Evolutionary conservation across 495 filamentous ascomycete species (phyloP), one percentile per base, ranked within the genome.

Genomic region (Elaphomyces granulatus): DNA sequence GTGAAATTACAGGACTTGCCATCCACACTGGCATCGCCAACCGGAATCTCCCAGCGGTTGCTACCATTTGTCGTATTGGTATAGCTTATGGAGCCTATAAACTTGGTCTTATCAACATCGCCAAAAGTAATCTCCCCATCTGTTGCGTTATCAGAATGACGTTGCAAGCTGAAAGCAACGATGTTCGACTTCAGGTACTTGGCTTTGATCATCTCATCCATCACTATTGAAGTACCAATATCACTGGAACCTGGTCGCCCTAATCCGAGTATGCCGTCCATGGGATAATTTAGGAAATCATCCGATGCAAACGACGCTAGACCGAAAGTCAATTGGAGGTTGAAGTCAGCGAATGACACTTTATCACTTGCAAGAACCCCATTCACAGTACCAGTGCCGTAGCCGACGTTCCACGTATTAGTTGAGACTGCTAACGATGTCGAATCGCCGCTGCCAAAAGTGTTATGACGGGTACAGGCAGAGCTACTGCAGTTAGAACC

Each of bases 221-320:
- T 69, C 47, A 86, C 74, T 1, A 71, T 78, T 20, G 76, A 68
- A 7, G 66, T 65, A 8, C 57, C 55, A 47, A 64, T 64, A 4
- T 54, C 56, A 26, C 42, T 57, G 28, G 49, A 61, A 48, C 44
- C 59, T 37, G 57, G 61, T 47, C 59, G 75, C 6, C 77, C 77
- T n/a, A 92, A 59, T 4, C 82, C 85, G 4, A 92, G 57, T 36
- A 93, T 90, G n/a, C 85, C 85, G 51, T 93, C 85, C 46, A 90
- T 80, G 14, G 83, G 78, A 48, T 86, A 90, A 45, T 67, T 68
- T 20, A 58, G 44, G 55, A 94, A 88, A 35, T 85, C 72, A 36
- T 72, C 54, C 3, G 77, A 77, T 10, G 78, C 78, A 15, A 68
- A 60, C 30, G 67, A 74, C 12, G 75, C 81, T 43, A 82, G 47